phyloP scores from a whole-genome alignment of 2,329 filamentous ascomycete genomes.

The Colletotrichum viniferum region DNA sequence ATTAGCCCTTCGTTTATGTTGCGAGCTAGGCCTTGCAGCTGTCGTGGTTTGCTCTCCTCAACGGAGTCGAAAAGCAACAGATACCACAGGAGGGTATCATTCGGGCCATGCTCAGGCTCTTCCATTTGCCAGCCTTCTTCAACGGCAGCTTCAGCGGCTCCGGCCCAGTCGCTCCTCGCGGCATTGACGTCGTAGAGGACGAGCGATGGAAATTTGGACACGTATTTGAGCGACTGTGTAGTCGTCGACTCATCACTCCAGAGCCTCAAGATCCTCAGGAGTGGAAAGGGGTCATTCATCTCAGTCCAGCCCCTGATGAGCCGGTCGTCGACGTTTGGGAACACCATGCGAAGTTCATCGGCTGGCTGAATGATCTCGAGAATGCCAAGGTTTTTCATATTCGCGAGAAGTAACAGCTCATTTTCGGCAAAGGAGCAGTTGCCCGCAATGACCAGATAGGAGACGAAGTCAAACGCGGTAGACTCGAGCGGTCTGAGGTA shows the following conservation, averaged over 20 bases:
- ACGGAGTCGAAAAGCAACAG: slow-evolving; percentile 37
- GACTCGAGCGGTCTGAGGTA: slow-evolving; percentile 44
- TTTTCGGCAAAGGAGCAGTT: slow-evolving; percentile 36
- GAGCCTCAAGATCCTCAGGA: slow-evolving; percentile 50
- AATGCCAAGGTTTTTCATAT: slow-evolving; percentile 50
- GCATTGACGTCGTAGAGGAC: slow-evolving; percentile 48
- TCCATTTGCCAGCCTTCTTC: slow-evolving; percentile 39
- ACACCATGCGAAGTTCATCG: slow-evolving; percentile 29
- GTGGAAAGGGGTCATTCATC: slow-evolving; percentile 45
- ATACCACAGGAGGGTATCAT: slow-evolving; percentile 38
- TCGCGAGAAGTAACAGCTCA: slow-evolving; percentile 45
- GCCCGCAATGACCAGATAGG: slow-evolving; percentile 44
- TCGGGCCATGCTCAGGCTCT: slow-evolving; percentile 24
- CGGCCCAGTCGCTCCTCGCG: slow-evolving; percentile 38
- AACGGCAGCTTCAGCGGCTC: slow-evolving; percentile 25
- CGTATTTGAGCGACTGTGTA: slow-evolving; percentile 42
- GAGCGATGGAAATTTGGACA: slow-evolving; percentile 48
- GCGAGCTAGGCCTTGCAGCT: slow-evolving; percentile 30
- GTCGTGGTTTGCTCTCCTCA: slow-evolving; percentile 27
- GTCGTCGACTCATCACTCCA: slow-evolving; percentile 46
- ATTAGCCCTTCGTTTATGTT: slow-evolving; percentile 39
- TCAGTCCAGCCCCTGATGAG: slow-evolving; percentile 51
- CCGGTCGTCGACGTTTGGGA: slow-evolving; percentile 47
- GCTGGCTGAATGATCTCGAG: slow-evolving; percentile 50
- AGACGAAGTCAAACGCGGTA: slow-evolving; percentile 40